Conservation (phyloP, 2,329 filamentous ascomycete species). For the Paradendryphiella salina region DNA sequence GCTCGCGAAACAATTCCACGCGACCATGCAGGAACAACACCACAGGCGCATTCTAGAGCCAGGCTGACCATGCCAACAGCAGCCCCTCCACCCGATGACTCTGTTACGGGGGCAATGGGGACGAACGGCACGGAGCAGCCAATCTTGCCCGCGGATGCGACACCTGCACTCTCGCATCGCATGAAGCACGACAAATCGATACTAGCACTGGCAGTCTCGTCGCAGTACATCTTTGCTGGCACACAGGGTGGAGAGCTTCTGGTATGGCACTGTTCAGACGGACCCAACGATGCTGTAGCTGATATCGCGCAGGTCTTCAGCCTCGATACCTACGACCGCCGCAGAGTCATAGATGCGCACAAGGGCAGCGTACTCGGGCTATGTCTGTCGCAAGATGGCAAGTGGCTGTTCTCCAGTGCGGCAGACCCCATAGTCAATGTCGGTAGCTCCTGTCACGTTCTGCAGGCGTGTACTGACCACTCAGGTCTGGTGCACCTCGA, state of each 20-base stretch:
- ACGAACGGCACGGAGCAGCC: constrained; percentile 18
- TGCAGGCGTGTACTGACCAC: constrained; percentile 11
- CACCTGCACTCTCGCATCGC: constrained; percentile 71
- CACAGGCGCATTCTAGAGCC: constrained; percentile 9
- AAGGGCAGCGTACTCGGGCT: constrained; percentile 88
- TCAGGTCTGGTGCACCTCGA: constrained; percentile 77
- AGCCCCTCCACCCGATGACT: constrained; percentile 33
- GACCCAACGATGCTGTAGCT: constrained; percentile 11
- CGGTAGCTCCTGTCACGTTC: constrained; percentile 14
- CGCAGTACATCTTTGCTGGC: constrained; percentile 83
- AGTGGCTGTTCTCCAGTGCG: constrained; percentile 85
- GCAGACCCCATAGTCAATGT: constrained; percentile 92
- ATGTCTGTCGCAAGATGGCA: constrained; percentile 73
- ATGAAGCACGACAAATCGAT: constrained; percentile 78
- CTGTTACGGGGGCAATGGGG: constrained; percentile 21
- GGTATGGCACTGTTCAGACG: constrained; percentile 49
- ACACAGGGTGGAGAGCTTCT: constrained; percentile 93
- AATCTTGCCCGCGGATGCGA: constrained; percentile 9
- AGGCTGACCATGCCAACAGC: constrained; percentile 37
- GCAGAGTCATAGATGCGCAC: constrained; percentile 81
- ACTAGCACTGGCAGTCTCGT: constrained; percentile 78
- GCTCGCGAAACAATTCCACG: constrained; percentile 22
- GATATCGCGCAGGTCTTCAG: constrained; percentile 67
- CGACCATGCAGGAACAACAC: constrained; percentile 29
- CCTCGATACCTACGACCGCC: constrained; percentile 81